Evolutionary conservation across 176 grass and related monocot species (phyloP), one percentile per base, ranked within the genome.

Genomic region (Puya raimondii): DNA sequence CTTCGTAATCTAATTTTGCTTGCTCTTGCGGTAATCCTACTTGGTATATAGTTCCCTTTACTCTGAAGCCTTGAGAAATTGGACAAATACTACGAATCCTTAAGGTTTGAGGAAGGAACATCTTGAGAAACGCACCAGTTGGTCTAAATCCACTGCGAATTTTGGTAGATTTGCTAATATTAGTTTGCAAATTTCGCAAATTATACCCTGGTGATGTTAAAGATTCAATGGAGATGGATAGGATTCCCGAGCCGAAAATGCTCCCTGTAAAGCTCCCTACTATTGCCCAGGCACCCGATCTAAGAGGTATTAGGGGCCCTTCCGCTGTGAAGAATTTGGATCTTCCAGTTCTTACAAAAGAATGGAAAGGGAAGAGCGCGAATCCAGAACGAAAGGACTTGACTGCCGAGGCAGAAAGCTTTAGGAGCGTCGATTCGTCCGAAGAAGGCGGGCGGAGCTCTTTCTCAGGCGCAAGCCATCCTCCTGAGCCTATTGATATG

Each of bases 401-500:
- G 22, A 29, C 47, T 12, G 50, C 75, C 12, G 85, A 91, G 66
- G 84, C 80, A 1, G 88, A 89, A 75, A 96, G 88, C 72, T 96
- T 96, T 71, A 83, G 74, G 51, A 96, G 88, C 76, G 23, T 85
- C 26, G 86, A 86, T 59, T 96, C 88, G 23, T 89, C 70, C 1
- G 92, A 92, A 22, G 92, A 88, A 63, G 88, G 89, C 15, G 79
- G 59, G 26, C 72, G 81, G 11, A 86, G 79, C 66, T 87, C 92
- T 48, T 96, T 96, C 86, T 87, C 83, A 11, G 92, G 92, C 16
- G 88, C 83, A 42, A 96, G 82, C 65, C 92, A 96, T 54, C 92
- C 92, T 20, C 81, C 63, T 15, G 92, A 96, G 70, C 92, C 92
- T 6, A 74, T 90, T 63, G 92, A 96, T 70, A 89, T 91, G 83